Base-by-base conservation (phyloP, 768 basidiomycete species). In the Polyporus arcularius region DNA sequence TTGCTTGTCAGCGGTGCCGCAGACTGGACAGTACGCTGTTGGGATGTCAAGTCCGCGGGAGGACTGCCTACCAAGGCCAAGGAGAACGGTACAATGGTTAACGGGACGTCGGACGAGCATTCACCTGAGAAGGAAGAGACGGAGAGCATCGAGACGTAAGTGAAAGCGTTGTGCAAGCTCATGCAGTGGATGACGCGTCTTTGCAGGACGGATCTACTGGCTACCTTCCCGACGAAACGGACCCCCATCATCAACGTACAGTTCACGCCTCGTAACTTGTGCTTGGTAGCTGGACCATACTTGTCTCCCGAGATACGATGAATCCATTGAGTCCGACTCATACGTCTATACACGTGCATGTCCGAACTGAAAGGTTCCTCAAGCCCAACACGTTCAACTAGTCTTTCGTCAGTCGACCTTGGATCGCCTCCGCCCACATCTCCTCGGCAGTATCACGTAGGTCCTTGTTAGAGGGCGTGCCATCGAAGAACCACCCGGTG, bases 11-110 rank as follows among this genome's bases (percentile, higher is more conserved):
- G 93, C 60, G 96, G 96, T 6, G 84, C 90, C 28, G 86, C 94
- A 32, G 97, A 99, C 72, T 96, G 93, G 85, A 98, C 97, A 0
- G 95, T 98, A 16, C 82, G 96, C n/a, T 95, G 94, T 58, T 99
- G 97, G 97, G 97, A 99, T 72, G 88, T 97, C 39, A 96, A 91
- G 74, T 75, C 81, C 47, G 74, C 89, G 10, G 94, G 92, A 11
- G 91, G 91, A 0, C 70, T 75, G 11, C 81, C 80, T 28, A 75
- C 67, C 26, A 90, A 88, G 71, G 66, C 80, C 12, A 80, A 80
- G 40, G 86, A 85, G 71, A 87, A 85, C 68, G 86, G 84, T 30
- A 65, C 69, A 47, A 68, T 74, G 50, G 68, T 72, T 3, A 75
- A 72, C 52, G 73, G 71, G 26, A 75, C 77, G 46, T 63, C 72